Evolutionary conservation across 352 stramenopile genomes (phyloP).

Genomic region (Phytophthora sp.): DNA sequence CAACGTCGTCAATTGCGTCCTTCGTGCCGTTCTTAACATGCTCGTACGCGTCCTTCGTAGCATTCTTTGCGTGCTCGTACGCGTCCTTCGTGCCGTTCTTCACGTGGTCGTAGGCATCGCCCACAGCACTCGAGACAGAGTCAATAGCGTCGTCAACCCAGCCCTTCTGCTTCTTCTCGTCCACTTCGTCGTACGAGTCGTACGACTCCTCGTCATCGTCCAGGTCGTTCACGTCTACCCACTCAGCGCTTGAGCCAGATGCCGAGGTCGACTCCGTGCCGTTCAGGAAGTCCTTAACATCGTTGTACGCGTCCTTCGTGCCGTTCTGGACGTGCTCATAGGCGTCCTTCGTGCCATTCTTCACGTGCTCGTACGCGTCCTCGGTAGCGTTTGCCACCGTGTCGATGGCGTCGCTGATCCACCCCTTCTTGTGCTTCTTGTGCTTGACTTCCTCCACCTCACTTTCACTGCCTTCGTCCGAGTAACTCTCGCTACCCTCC

Average conservation of each 20-base stretch:
- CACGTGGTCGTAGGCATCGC: conserved; percentile 26
- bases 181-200: conserved; percentile 25
- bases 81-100: conserved; percentile 22
- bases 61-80: conserved; percentile 32
- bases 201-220: conserved; percentile 33
- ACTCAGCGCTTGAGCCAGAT: conserved; percentile 25
- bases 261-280: no score
- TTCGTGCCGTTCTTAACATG: conserved; percentile 23
- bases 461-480: conserved; percentile 15
- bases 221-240: conserved; percentile 33
- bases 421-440: conserved; percentile 26
- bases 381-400: conserved; percentile 27
- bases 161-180: conserved; percentile 28
- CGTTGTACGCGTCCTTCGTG: conserved; percentile 24
- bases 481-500: conserved; percentile 5
- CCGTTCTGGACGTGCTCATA: conserved; percentile 36
- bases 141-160: conserved; percentile 30
- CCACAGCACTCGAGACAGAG: conserved; percentile 26
- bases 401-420: conserved; percentile 30
- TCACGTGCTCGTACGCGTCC: conserved; percentile 28
- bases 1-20: conserved; percentile 16
- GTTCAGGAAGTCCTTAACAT: no score
- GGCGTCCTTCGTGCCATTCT: conserved; percentile 21
- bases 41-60: conserved; percentile 23
- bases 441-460: conserved; percentile 22